Base-by-base conservation (phyloP, 1,139 yeast species). In the Starmera stellimalicola region DNA sequence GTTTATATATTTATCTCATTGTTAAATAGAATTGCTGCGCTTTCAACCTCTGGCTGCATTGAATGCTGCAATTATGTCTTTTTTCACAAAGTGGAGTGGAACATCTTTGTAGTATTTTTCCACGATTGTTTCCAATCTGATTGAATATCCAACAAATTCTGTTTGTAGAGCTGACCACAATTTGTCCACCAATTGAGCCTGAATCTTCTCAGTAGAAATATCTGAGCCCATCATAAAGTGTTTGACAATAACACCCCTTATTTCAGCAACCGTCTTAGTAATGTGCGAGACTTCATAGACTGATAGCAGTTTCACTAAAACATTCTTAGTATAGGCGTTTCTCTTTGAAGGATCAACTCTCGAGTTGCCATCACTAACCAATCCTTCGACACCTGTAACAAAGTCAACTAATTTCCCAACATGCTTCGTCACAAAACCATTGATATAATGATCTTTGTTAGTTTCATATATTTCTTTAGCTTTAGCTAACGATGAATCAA, bases 321-420 rank as follows among this genome's bases (percentile, higher is more conserved):
- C 68, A 33, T 73, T 68, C 45, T 70, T 69, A 41, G 73, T 77
- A 44, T 75, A 78, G 18, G 80, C 77, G 44, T 77, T 80, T 41
- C 79, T 73, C 42, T 66, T 70, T 2, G 78, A 67, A 4, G 76
- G 75, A 37, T 67, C 63, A n/a, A 60, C 62, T 31, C 38, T 41
- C 6, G 43, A 25, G 1, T 35, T 32, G 6, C 35, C 32, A 18
- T 65, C 63, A 30, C 64, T 68, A 6, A 65, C 52, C 18, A 76
- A 55, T 3, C 70, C 65, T 36, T 77, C 79, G 32, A 80, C 73
- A 30, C 77, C 84, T 30, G 68, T 68, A 5, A 85, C 71, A 52
- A 82, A 79, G 20, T 75, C 77, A 70, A 61, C 36, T 82, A 56
- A 50, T 75, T 79, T 6, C 85, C 93, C 52, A 83, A 58, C 18